phyloP scores from a whole-genome alignment of 371 early-diverging fungal species.

The Rhizomucor pusillus region DNA sequence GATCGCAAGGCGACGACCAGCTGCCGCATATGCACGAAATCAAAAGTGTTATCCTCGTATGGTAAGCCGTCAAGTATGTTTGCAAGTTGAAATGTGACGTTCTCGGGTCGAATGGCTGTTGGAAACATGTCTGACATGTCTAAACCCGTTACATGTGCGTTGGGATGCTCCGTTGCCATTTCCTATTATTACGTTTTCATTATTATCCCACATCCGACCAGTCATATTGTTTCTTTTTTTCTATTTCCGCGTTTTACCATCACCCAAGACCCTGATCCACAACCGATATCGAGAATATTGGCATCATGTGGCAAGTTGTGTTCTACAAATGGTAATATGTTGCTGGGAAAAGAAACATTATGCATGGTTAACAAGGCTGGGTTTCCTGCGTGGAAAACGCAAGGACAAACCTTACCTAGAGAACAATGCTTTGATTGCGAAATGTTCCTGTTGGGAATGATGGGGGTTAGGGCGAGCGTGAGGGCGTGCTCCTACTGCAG shows the following conservation, averaged over 20 bases:
- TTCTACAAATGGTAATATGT: constrained; percentile 23
- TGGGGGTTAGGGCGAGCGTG: background rate
- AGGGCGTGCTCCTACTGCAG: too few relatives aligned
- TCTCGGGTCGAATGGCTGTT: constrained; percentile 39
- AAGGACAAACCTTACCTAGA: constrained; percentile 4
- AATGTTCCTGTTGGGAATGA: constrained; percentile 27
- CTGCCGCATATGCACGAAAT: constrained; percentile 48
- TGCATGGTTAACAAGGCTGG: background rate
- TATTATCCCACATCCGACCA: constrained; percentile 2
- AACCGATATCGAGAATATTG: constrained; percentile 24
- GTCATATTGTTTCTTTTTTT: constrained; percentile 6
- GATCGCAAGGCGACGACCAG: constrained; percentile 28
- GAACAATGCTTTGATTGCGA: constrained; percentile 29
- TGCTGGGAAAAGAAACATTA: constrained; percentile 12
- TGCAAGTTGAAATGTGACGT: constrained; percentile 34
- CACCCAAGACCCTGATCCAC: constrained; percentile 25
- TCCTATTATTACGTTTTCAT: constrained; percentile 25
- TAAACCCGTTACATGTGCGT: constrained; percentile 48
- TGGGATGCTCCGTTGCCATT: constrained; percentile 58
- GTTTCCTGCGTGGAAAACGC: background rate
- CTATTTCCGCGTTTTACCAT: constrained; percentile 20
- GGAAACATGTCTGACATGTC: constrained; percentile 53
- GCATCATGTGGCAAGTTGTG: constrained; percentile 13
- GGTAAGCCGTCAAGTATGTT: constrained; percentile 42
- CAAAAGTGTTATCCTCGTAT: constrained; percentile 41